phyloP scores from a whole-genome alignment of 352 stramenopile species.

The Phytophthora sojae region DNA sequence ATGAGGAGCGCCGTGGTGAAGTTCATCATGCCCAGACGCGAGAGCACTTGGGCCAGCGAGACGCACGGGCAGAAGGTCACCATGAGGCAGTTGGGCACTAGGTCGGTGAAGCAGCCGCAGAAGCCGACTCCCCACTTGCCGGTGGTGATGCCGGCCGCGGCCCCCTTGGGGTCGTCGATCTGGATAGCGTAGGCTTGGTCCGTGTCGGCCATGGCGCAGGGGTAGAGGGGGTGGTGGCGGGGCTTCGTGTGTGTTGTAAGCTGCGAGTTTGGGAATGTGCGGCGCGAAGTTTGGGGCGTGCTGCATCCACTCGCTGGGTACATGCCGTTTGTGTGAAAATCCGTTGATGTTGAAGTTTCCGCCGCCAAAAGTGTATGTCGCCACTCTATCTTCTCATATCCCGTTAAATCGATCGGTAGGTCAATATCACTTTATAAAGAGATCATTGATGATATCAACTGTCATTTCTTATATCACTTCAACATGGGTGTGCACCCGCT shows the following conservation, averaged over 20 bases:
- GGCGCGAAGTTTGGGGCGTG: background rate
- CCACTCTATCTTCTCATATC: background rate
- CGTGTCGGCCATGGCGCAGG: background rate
- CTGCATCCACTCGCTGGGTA: background rate
- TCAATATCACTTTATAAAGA: background rate
- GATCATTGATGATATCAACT: background rate
- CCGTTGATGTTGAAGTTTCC: background rate
- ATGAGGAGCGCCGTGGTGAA: background rate
- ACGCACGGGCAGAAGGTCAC: conserved; percentile 39
- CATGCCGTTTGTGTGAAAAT: too few species aligned
- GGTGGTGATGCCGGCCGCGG: background rate
- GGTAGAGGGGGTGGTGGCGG: background rate
- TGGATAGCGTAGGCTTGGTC: conserved; percentile 25
- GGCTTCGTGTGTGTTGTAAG: background rate
- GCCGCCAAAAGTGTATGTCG: background rate
- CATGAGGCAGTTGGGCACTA: conserved; percentile 49
- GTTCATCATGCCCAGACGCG: conserved; percentile 1
- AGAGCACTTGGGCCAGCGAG: conserved; percentile 15
- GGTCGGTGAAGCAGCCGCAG: conserved; percentile 41
- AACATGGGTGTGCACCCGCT: conserved; percentile 1
- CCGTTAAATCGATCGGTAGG: background rate
- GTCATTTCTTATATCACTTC: background rate
- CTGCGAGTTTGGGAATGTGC: conserved; percentile 5
- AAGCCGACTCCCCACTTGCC: conserved; percentile 7
- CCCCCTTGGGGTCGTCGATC: conserved; percentile 16